Evolutionary conservation across 495 filamentous ascomycete genomes (phyloP), one percentile per base, ranked within the genome.

Genomic region (Parmelia sp.): DNA sequence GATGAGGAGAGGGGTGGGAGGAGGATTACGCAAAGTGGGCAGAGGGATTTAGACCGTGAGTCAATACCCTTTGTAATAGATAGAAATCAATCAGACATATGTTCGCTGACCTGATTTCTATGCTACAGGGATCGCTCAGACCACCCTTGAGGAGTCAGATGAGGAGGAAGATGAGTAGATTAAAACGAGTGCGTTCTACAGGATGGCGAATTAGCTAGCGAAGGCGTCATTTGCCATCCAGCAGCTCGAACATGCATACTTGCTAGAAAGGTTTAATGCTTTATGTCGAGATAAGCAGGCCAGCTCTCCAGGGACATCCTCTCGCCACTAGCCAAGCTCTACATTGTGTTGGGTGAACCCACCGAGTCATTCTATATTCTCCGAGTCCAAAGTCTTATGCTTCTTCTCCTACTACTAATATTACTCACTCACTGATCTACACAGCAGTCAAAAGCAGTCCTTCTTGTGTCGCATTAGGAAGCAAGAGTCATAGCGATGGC

Each of bases 1-100:
- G 91, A 97, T 75, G 92, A 95, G 85, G 93, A 96, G 60, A 94
- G 93, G 84, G 94, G 94, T 81, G 94, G 94, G 71, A 88, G 94
- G 71, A 85, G 94, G 71, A 97, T 97, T 78, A 96, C 94, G 71
- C 91, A 97, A 83, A 84, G 84, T 73, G 94, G 94, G 69, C 94
- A 97, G 84, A 90, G 94, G 78, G 94, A 98, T 92, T 84, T 98
- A 82, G 94, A 97, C 83, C 92, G 94, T 89, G 73, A 71, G 68
- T 72, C 53, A 35, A 19, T 23, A 6, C 17, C 15, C 15, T 44
- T 56, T 19, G n/a, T 25, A 11, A 14, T 39, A 0, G 33, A 3
- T 57, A 14, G 33, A 29, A 21, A 31, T 23, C 14, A 12, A 9
- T n/a, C 29, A 14, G n/a, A 29, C 12, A 29, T 15, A 0, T 27